A percentile compares a stretch with the other conserved stretches of the same genome.
Evolutionary conservation across 2,329 filamentous ascomycete species (phyloP).

Genomic region (Sclerotinia minor): DNA sequence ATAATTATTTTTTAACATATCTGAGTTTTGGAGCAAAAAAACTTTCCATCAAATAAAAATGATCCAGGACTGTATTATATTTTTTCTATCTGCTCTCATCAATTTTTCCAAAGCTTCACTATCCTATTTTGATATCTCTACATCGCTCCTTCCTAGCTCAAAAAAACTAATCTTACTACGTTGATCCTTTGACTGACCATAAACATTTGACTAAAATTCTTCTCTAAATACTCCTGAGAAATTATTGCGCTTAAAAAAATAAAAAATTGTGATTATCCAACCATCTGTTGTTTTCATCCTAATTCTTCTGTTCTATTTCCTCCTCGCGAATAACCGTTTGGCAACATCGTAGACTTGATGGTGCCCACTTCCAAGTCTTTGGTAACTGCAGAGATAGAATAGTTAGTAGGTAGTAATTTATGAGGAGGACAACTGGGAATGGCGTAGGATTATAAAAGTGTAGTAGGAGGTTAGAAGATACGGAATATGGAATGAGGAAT

Average conservation of each 20-base stretch:
- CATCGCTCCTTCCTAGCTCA: neutral
- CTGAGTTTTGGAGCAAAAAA: too few species aligned
- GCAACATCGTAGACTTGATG: constrained; percentile 8
- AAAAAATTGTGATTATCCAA: too few species aligned
- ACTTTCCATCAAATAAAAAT: too few species aligned
- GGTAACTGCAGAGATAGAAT: neutral
- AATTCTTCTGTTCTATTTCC: neutral
- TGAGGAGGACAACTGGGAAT: accelerated
- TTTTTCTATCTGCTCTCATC: neutral
- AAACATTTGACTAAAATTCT: neutral
- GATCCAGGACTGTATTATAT: too few species aligned
- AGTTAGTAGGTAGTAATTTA: neutral
- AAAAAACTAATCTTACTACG: neutral
- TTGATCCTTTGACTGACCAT: neutral
- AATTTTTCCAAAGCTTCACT: neutral
- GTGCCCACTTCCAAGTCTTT: neutral
- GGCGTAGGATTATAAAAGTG: accelerated
- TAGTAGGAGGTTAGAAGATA: too few species aligned
- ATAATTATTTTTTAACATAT: too few species aligned
- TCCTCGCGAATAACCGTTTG: constrained; percentile 2
- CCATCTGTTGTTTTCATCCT: neutral
- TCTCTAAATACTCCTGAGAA: neutral
- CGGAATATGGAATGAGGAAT: neutral
- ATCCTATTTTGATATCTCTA: neutral
- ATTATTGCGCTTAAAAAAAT: neutral